Evolutionary conservation across 1,284 basidiomycete genomes (phyloP).

Genomic region (Lignosus rhinocerotis): DNA sequence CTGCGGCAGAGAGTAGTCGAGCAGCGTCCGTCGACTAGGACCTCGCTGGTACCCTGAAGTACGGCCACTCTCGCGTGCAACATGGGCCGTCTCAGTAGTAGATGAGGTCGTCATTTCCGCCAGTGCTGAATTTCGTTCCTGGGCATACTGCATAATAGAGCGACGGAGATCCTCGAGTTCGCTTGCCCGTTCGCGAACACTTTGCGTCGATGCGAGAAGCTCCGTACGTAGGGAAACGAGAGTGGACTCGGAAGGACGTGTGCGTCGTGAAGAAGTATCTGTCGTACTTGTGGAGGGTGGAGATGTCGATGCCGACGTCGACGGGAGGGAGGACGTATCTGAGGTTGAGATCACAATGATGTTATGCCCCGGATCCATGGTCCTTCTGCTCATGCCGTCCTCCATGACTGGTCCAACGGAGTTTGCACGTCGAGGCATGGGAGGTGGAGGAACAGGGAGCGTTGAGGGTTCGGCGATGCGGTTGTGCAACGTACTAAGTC

Average conservation of each 20-base stretch:
- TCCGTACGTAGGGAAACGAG: constrained; percentile 13
- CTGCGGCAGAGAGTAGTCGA: constrained; percentile 9
- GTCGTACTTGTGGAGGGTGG: neutral
- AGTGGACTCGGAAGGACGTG: constrained; percentile 7
- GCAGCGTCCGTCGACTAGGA: constrained; percentile 4
- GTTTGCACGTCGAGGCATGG: neutral
- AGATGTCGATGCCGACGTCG: neutral
- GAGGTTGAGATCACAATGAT: constrained; percentile 30
- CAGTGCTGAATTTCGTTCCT: constrained; percentile 9
- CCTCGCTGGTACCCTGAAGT: neutral
- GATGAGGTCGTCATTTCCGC: constrained; percentile 7
- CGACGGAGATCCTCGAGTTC: constrained; percentile 22
- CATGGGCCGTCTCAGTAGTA: neutral
- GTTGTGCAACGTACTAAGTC: constrained; percentile 15
- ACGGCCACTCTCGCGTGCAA: neutral
- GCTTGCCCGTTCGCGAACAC: constrained; percentile 15
- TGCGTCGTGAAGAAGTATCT: neutral
- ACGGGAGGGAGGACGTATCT: constrained; percentile 1
- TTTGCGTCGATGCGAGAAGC: constrained; percentile 16
- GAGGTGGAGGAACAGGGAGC: neutral
- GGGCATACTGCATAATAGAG: constrained; percentile 9
- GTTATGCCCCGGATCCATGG: constrained; percentile 32
- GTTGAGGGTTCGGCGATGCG: constrained; percentile 10
- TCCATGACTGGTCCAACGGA: neutral
- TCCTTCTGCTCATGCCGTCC: neutral